Conservation (phyloP, 176 grass and related monocot species). For the Rhipidocladum racemiflorum region DNA sequence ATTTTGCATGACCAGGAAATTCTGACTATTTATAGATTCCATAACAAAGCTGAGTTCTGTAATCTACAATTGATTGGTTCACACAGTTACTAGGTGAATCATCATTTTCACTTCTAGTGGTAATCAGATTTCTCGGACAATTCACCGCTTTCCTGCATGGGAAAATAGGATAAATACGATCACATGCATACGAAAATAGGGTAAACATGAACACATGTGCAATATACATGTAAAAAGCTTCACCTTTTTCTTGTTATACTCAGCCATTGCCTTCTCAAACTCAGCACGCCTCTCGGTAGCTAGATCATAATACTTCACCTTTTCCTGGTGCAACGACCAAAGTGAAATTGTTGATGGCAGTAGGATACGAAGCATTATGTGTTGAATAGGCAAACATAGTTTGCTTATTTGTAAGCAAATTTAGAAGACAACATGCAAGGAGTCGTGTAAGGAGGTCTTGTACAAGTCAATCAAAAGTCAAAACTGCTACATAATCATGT, state of each 20-base stretch:
- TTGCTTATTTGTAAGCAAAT: neutral
- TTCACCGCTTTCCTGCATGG: slow-evolving; percentile 52
- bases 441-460: neutral
- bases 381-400: neutral
- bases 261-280: slow-evolving; percentile 71
- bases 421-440: neutral
- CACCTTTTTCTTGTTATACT: slow-evolving; percentile 87
- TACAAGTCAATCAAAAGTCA: neutral
- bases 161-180: slow-evolving; percentile 5
- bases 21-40: slow-evolving; percentile 11
- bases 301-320: slow-evolving; percentile 85
- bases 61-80: slow-evolving; percentile 40
- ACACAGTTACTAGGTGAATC: slow-evolving; percentile 20
- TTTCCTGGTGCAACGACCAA: slow-evolving; percentile 54
- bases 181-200: neutral
- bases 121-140: slow-evolving; percentile 43
- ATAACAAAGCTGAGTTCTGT: slow-evolving; percentile 22
- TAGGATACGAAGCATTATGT: neutral
- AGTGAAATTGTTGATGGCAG: slow-evolving; percentile 6
- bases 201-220: neutral
- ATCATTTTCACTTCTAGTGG: slow-evolving; percentile 28
- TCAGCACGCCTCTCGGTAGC: slow-evolving; percentile 82
- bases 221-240: neutral
- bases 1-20: neutral
- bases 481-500: neutral